Evolutionary conservation across 495 filamentous ascomycete species (phyloP).

Genomic region (Podospora conica): DNA sequence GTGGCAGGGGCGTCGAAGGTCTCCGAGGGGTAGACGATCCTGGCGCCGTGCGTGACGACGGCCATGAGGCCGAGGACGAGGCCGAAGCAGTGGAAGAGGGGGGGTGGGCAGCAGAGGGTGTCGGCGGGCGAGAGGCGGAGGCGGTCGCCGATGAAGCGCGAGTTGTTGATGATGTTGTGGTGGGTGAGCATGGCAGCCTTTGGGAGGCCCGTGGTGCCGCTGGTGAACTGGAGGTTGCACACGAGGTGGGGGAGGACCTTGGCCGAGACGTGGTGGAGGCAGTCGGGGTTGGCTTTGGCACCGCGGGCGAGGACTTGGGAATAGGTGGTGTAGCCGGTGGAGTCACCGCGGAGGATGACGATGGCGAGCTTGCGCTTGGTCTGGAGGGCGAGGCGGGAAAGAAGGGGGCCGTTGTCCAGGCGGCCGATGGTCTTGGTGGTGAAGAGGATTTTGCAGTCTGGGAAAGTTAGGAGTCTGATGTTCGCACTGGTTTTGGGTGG

Average conservation of each 20-base stretch:
- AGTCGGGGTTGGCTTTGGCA: conserved; percentile 30
- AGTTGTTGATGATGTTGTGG: conserved; percentile 64
- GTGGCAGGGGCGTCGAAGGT: conserved; percentile 56
- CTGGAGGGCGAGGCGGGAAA: conserved; percentile 43
- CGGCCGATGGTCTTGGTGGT: conserved; percentile 56
- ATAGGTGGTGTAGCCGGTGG: conserved; percentile 48
- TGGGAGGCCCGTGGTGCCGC: conserved; percentile 62
- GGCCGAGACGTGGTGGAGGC: conserved; percentile 30
- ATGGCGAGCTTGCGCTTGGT: conserved; percentile 36
- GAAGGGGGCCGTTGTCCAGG: conserved; percentile 47
- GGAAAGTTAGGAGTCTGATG: background rate
- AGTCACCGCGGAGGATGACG: conserved; percentile 49
- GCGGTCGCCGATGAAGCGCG: conserved; percentile 61
- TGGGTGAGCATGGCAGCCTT: conserved; percentile 74
- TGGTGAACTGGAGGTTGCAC: conserved; percentile 66
- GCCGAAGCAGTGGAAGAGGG: conserved; percentile 70
- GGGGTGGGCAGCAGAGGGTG: conserved; percentile 63
- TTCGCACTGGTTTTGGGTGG: background rate
- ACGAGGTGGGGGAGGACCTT: conserved; percentile 55
- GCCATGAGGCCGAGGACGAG: conserved; percentile 64
- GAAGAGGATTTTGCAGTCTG: conserved; percentile 55
- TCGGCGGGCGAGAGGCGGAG: conserved; percentile 58
- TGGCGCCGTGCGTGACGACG: conserved; percentile 59
- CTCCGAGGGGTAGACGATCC: conserved; percentile 59
- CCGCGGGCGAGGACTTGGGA: conserved; percentile 43